Evolutionary conservation across 2,329 filamentous ascomycete species (phyloP).

Genomic region (Ramichloridium luteum): DNA sequence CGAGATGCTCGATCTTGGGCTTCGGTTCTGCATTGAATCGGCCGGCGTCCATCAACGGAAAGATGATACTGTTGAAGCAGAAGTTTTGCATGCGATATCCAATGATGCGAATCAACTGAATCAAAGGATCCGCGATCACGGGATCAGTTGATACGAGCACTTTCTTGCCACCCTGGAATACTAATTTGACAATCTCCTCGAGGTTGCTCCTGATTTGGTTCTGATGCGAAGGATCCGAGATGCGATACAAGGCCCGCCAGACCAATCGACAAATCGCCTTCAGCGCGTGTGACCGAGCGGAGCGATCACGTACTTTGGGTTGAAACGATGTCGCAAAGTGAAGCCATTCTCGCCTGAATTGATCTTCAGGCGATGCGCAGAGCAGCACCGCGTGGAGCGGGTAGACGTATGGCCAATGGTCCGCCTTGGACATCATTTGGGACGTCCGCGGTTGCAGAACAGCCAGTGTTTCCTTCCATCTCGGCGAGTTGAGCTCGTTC

Average conservation of each 20-base stretch:
- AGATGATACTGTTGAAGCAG: slow-evolving; percentile 86
- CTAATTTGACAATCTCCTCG: slow-evolving; percentile 76
- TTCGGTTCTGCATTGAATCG: slow-evolving; percentile 61
- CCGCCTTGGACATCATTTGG: slow-evolving; percentile 80
- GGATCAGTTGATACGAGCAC: slow-evolving; percentile 73
- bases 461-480: slow-evolving; percentile 77
- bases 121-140: slow-evolving; percentile 74
- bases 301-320: slow-evolving; percentile 71
- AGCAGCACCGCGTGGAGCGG: slow-evolving; percentile 77
- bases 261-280: slow-evolving; percentile 81
- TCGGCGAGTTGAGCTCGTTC: slow-evolving; percentile 60
- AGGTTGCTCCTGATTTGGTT: slow-evolving; percentile 62
- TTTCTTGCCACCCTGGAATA: slow-evolving; percentile 68
- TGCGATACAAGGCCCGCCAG: slow-evolving; percentile 87
- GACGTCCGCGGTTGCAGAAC: slow-evolving; percentile 65
- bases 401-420: slow-evolving; percentile 83
- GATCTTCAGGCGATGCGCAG: slow-evolving; percentile 76
- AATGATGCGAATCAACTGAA: slow-evolving; percentile 88
- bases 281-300: slow-evolving; percentile 64
- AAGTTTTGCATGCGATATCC: slow-evolving; percentile 89
- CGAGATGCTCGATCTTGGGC: slow-evolving; percentile 77
- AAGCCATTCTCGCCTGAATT: slow-evolving; percentile 77
- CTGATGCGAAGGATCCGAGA: slow-evolving; percentile 52
- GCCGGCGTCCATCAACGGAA: slow-evolving; percentile 86
- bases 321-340: slow-evolving; percentile 67